Conservation (phyloP, 305 asterid species). For the Solanum hybrid region DNA sequence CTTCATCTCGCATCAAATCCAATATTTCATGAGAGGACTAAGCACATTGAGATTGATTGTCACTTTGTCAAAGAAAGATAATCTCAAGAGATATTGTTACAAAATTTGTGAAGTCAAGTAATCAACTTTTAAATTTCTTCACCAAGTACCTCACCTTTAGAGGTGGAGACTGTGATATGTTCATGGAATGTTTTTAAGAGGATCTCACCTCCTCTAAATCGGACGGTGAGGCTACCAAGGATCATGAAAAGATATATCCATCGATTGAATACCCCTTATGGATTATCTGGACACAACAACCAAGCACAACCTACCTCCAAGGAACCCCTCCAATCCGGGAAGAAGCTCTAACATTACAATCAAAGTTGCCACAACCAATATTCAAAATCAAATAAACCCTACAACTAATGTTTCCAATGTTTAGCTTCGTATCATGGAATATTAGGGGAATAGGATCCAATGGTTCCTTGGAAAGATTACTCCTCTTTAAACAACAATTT, state of each 20-base stretch:
- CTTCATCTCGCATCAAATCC: neutral
- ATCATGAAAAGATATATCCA: neutral
- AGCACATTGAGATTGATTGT: neutral
- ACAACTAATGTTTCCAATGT: neutral
- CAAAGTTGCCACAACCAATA: neutral
- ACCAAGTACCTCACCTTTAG: neutral
- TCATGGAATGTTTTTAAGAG: neutral
- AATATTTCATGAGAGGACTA: neutral
- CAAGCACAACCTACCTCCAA: neutral
- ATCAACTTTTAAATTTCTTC: neutral
- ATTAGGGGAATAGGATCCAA: neutral
- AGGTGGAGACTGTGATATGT: neutral
- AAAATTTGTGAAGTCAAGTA: neutral
- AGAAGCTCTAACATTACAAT: neutral
- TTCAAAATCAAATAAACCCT: neutral
- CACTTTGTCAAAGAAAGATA: neutral
- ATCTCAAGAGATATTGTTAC: neutral
- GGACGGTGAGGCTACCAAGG: neutral
- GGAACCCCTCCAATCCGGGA: neutral
- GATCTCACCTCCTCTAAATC: neutral
- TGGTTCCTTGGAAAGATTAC: no score
- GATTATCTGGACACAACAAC: neutral
- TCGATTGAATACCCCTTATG: neutral
- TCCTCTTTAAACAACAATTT: neutral
- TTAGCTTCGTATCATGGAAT: neutral